Conservation (phyloP, 345 rosid genomes). For the Viola odorata region DNA sequence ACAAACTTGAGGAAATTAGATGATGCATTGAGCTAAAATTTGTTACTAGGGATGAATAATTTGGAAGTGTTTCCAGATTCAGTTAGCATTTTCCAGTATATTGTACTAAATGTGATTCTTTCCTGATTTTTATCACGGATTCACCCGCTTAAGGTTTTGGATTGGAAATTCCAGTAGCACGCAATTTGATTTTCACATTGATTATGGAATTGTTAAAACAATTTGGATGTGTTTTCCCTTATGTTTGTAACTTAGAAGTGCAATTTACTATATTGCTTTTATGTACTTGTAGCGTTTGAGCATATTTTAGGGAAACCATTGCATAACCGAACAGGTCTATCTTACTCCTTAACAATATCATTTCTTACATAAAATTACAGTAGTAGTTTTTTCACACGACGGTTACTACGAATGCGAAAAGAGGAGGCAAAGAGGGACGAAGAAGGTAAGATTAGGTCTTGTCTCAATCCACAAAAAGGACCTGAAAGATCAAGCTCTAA, state of each 20-base stretch:
- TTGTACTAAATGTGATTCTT: too few species aligned
- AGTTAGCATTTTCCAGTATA: too few species aligned
- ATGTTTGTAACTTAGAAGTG: neutral
- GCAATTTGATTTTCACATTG: too few species aligned
- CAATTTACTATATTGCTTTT: neutral
- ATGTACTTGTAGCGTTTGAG: neutral
- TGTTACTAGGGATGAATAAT: too few species aligned
- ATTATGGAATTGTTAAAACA: neutral
- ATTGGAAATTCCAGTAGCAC: too few species aligned
- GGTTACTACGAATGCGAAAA: constrained; percentile 27
- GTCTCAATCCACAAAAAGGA: constrained; percentile 5
- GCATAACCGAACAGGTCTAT: neutral
- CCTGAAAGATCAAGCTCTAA: constrained; percentile 22
- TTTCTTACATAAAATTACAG: constrained; percentile 34
- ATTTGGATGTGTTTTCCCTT: neutral
- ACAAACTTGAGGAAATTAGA: too few species aligned
- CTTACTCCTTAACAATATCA: constrained; percentile 22
- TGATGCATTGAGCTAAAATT: too few species aligned
- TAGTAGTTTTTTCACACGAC: constrained; percentile 40
- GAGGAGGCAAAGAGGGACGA: constrained; percentile 1
- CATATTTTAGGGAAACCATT: neutral
- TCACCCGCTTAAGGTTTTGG: too few species aligned
- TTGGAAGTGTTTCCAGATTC: too few species aligned
- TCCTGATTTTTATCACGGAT: too few species aligned
- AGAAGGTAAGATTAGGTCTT: neutral